Base-by-base conservation (phyloP, 805 yeast genomes). In the Zygotorulaspora danielsina region DNA sequence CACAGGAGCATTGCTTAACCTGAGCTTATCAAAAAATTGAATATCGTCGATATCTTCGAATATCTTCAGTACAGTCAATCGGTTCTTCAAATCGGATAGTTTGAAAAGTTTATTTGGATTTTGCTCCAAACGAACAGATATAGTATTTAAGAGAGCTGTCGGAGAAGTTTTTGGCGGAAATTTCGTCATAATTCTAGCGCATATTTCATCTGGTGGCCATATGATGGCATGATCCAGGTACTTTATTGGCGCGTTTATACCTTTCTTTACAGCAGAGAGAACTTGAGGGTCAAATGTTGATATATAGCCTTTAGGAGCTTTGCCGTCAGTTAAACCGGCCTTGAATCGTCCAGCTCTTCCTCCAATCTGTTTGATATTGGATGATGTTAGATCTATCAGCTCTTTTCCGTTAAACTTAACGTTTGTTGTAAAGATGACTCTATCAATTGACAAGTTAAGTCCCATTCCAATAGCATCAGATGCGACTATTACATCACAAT, bases 391-490 rank as follows among this genome's bases (percentile, higher is more conserved):
- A 1, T 57, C 57, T 6, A 61, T 62, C 43, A 69, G 63, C 11
- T 59, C 63, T 10, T 53, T 56, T 5, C 97, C 97, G 55, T 87
- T 76, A 51, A 74, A 89, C 61, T 93, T 93, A 34, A 59, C 58
- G 19, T 75, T 66, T 0, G 81, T 71, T 12, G 83, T 76, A 56
- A 93, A 89, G 1, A 93, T 73, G 4, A 93, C 75, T 44, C 97
- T 67, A 42, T 79, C 77, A 48, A 93, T 89, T 18, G 84, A 81
- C 53, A 93, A 68, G 55, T 93, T 93, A 38, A 93, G 70, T 0
- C 98, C 98, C 97, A 93, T 90, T 2, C 98, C 98, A 46, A 93
- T 79, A 0, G 98, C 98, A 66, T 93, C 97, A 2, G 96, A 84
- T 1, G 98, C 97, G 5, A 93, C 84, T 26, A 93, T 67, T n/a